phyloP scores from a whole-genome alignment of 352 stramenopile species.

The Globisporangium camurandrum region DNA sequence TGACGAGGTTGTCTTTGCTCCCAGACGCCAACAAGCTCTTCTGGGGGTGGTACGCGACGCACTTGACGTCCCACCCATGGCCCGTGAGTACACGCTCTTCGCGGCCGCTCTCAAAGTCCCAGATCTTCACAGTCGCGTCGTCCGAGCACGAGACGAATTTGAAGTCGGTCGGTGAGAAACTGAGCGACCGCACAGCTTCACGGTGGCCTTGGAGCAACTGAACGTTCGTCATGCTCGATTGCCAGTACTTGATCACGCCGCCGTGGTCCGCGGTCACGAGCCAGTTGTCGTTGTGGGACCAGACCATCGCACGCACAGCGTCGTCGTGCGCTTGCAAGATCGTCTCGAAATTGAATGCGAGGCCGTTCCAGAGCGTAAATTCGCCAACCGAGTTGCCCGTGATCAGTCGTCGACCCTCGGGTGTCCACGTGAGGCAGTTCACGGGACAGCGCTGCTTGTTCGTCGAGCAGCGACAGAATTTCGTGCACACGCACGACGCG shows the following conservation, averaged over 20 bases:
- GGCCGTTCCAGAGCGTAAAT: slow-evolving; percentile 97
- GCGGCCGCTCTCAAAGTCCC: slow-evolving; percentile 85
- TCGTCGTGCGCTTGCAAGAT: slow-evolving; percentile 91
- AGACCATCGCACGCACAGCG: slow-evolving; percentile 86
- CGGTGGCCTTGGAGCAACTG: slow-evolving; percentile 80
- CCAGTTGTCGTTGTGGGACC: slow-evolving; percentile 88
- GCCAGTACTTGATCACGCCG: slow-evolving; percentile 90
- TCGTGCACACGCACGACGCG: slow-evolving; percentile 74
- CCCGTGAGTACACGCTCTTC: slow-evolving; percentile 93
- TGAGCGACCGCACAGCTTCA: slow-evolving; percentile 91
- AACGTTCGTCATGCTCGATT: slow-evolving; percentile 87
- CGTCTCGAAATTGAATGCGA: slow-evolving; percentile 97
- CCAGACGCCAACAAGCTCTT: slow-evolving; percentile 92
- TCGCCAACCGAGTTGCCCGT: slow-evolving; percentile 96
- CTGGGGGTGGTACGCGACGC: slow-evolving; percentile 93
- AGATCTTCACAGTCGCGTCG: slow-evolving; percentile 94
- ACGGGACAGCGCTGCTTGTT: slow-evolving; percentile 91
- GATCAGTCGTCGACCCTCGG: slow-evolving; percentile 91
- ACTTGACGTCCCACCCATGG: slow-evolving; percentile 98
- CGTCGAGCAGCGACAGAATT: slow-evolving; percentile 83
- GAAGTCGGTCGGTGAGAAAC: slow-evolving; percentile 94
- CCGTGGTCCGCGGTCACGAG: slow-evolving; percentile 87
- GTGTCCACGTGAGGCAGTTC: slow-evolving; percentile 94
- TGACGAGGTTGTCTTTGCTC: slow-evolving; percentile 96
- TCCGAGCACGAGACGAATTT: slow-evolving; percentile 98